These are phyloP conservation scores for Puccinia triticina DNA, from an alignment of 1,284 basidiomycete species.

Conservation along the genomic window DNA sequence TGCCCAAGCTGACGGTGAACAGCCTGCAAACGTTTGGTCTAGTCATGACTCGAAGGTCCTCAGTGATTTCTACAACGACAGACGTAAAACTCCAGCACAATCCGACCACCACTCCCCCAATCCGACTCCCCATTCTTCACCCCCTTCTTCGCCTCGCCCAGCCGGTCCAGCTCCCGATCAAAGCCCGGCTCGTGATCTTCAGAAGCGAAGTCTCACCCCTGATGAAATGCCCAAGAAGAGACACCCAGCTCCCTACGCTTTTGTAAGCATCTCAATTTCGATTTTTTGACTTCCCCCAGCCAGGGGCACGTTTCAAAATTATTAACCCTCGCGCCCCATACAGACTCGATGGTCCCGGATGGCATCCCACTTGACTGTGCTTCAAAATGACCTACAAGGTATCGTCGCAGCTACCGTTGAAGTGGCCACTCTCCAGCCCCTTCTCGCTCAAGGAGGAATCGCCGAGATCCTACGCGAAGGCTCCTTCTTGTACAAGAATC, in stretches of 20 bases:
- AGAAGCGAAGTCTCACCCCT: conserved; percentile 19
- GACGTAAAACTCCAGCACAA: too few species aligned
- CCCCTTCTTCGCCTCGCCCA: background rate
- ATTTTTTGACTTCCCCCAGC: background rate
- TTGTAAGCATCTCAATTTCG: conserved; percentile 11
- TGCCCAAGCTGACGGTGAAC: background rate
- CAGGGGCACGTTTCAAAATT: background rate
- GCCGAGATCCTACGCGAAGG: conserved; percentile 33
- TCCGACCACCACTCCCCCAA: background rate
- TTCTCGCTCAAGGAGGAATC: conserved; percentile 40
- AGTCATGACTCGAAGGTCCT: conserved; percentile 9
- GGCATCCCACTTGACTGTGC: conserved; percentile 36
- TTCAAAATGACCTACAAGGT: conserved; percentile 48
- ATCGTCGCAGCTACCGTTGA: conserved; percentile 7
- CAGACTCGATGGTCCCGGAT: conserved; percentile 49
- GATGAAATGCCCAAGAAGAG: conserved; percentile 22
- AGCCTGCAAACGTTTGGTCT: conserved; percentile 22
- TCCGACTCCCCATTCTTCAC: background rate
- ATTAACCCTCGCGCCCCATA: background rate
- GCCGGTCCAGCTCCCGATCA: too few species aligned
- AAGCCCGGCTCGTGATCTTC: conserved; percentile 7
- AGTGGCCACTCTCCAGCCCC: conserved; percentile 26
- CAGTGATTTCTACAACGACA: background rate
- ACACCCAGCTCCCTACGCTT: conserved; percentile 24
- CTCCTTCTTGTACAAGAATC: conserved; percentile 40